Base-by-base conservation (phyloP, 1,139 yeast genomes). In the Saccharomyces uvarum region DNA sequence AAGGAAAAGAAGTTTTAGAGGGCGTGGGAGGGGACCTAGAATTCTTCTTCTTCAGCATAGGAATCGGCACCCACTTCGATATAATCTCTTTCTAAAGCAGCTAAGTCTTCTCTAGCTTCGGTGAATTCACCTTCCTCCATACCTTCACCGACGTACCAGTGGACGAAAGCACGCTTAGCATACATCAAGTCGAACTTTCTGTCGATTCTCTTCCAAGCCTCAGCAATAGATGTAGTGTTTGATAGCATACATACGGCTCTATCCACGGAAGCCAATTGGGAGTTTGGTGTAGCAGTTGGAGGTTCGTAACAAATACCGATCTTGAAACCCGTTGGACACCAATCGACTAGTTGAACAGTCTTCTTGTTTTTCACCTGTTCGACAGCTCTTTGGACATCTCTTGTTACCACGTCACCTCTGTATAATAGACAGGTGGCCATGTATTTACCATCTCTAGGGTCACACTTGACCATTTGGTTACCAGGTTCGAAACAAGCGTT, bases 291-390 rank as follows among this genome's bases (percentile, higher is more conserved):
- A 63, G 89, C 90, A 62, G 95, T 89, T 62, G 98, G 98, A 61
- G 96, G 96, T 77, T 93, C 96, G 77, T 88, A 90, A 76, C 98
- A 93, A 70, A 93, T 91, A 79, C 98, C 99, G 72, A 93, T 90
- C 82, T 93, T 93, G 86, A 93, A 93, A 62, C 98, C 98, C 55
- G 99, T 93, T 67, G 99, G 99, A 74, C 97, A 91, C 99, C 99
- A 93, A 76, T 93, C 98, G 61, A 93, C 99, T 75, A 93, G 78
- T 79, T 91, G 99, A 59, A 91, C 96, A 57, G 96, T 83, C 76
- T 88, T 91, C 78, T 88, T 90, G 65, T 96, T 82, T 77, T 91
- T 93, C 72, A 90, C 89, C 73, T 84, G 86, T 33, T 97, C 85
- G 59, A 93, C 97, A 5, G 99, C 95, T 71, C 84, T 88, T 76